Conservation (phyloP, 2,329 filamentous ascomycete species). For the Madurella fahalii region DNA sequence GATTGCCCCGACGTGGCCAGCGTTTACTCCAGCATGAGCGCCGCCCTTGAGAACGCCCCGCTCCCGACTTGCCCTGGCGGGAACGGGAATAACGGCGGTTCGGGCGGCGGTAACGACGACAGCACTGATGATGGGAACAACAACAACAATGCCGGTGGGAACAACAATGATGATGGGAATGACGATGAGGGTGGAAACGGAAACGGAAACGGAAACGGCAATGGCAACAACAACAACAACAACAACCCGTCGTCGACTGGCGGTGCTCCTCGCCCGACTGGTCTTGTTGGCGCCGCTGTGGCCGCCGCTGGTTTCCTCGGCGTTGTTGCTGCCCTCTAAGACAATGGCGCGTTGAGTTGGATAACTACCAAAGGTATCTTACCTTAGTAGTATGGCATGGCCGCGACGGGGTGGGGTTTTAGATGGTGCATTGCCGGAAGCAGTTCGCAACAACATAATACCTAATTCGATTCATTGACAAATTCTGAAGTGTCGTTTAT, state of each 20-base stretch:
- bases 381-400: no score
- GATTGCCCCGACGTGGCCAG: constrained; percentile 25
- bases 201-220: neutral
- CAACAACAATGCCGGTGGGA: neutral
- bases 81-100: neutral
- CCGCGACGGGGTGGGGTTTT: no score
- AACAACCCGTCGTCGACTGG: neutral
- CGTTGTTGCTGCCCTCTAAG: constrained; percentile 26
- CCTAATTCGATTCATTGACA: no score
- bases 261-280: constrained; percentile 25
- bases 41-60: constrained; percentile 1
- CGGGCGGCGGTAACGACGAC: neutral
- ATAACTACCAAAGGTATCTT: no score
- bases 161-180: neutral
- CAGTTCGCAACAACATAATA: no score
- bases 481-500: no score
- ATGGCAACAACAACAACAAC: neutral
- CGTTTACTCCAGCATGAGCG: constrained; percentile 7
- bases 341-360: neutral
- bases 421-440: no score
- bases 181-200: neutral
- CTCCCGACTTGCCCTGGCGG: constrained; percentile 1
- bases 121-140: neutral
- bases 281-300: constrained; percentile 21
- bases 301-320: constrained; percentile 28